Base-by-base conservation (phyloP, 495 filamentous ascomycete genomes). In the Oleoguttula mirabilis region DNA sequence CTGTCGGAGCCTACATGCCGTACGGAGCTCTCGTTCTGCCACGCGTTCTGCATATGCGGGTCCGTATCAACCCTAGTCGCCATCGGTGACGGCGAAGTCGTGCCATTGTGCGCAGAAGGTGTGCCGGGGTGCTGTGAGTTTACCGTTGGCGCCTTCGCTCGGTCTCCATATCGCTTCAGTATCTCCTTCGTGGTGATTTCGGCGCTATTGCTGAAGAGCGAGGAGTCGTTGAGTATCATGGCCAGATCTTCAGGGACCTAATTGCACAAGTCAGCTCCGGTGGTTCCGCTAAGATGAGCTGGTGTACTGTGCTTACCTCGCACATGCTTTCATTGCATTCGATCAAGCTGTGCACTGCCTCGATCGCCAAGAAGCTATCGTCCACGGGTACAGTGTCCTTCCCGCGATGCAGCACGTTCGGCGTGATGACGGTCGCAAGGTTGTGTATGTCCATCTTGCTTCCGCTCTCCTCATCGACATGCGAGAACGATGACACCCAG, bases 391-490 rank as follows among this genome's bases (percentile, higher is more conserved):
- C 72, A 48, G 75, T 79, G 55, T 78, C 77, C 23, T 71, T 67
- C 50, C 75, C 80, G 10, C 82, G 77, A 52, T 84, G 85, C 11
- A 99, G 76, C 40, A 99, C 82, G 48, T 99, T 99, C 0, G 90
- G 90, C 4, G 88, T 84, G 50, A 99, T 93, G 45, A 99, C 90
- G n/a, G 92, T 96, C 5, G 90, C 84, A 40, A 99, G 73, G 55
- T 99, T 99, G 61, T 94, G 88, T 36, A 90, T 85, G 61, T 99
- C 90, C 90, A 99, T 99, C 69, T 95, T 95, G 56, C 86, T 94
- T 16, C 90, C 90, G 27, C 72, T 73, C 53, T 84, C 79, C 53
- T 98, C 88, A 54, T 99, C 90, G 16, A 96, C 80, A 55, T 94
- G 85, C 36, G 88, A 87, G 66, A 99, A 99, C 4, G 90, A 94